Percentiles rank a stretch among this genome's conserved stretches.
These are phyloP conservation scores for Hypericum perforatum DNA, from an alignment of 345 rosid genomes.

Conservation along the genomic window DNA sequence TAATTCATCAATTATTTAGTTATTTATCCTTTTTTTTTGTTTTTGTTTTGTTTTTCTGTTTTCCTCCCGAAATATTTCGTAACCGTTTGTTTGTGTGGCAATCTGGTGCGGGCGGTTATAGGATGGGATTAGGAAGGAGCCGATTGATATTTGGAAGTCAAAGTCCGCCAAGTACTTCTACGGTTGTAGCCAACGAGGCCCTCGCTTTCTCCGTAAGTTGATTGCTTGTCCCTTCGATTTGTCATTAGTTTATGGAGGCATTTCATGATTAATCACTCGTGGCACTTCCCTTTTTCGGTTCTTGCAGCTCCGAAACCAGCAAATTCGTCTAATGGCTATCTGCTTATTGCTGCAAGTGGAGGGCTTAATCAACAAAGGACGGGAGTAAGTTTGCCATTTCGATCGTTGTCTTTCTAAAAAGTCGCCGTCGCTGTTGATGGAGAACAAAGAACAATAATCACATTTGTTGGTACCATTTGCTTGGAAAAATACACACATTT, in stretches of 20 bases:
- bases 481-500: too few species aligned
- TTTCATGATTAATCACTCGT: conserved; percentile 3
- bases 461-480: too few species aligned
- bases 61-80: too few species aligned
- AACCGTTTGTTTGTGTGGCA: too few species aligned
- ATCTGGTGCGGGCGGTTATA: conserved; percentile 8
- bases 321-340: conserved; percentile 71
- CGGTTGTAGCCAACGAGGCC: conserved; percentile 83
- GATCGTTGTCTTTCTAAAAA: too few species aligned
- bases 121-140: conserved; percentile 43
- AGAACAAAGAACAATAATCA: too few species aligned
- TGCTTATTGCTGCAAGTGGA: conserved; percentile 97
- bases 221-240: neutral
- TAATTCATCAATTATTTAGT: too few species aligned
- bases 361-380: conserved; percentile 98
- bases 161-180: conserved; percentile 43
- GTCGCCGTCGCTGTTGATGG: too few species aligned
- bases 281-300: conserved; percentile 13
- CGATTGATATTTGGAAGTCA: conserved; percentile 88
- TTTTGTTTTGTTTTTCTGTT: too few species aligned
- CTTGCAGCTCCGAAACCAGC: conserved; percentile 55
- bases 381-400: conserved; percentile 53
- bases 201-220: conserved; percentile 54
- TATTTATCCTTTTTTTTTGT: too few species aligned
- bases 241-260: neutral